Percentiles rank a stretch among this genome's conserved stretches.
Evolutionary conservation across 129 eudicot genomes (phyloP).

Genomic region (Erigeron canadensis): DNA sequence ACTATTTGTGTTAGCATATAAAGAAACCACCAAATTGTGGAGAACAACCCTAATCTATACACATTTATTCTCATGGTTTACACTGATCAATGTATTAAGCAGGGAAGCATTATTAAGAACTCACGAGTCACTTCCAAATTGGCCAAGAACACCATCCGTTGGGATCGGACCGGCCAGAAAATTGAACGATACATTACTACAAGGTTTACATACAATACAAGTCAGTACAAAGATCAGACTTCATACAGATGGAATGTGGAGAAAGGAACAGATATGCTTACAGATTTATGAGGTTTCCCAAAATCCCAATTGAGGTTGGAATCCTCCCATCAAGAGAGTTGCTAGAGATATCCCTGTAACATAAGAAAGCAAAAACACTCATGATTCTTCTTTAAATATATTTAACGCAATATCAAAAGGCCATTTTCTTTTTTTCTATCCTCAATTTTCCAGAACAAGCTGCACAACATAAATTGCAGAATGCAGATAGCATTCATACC

Average conservation of each 20-base stretch:
- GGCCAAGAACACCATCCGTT: constrained; percentile 62
- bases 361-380: constrained; percentile 11
- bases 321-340: constrained; percentile 89
- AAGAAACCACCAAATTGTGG: background rate
- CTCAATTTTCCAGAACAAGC: background rate
- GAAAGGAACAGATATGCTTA: constrained; percentile 40
- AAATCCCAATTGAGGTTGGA: constrained; percentile 79
- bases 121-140: constrained; percentile 73
- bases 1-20: background rate
- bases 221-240: constrained; percentile 10
- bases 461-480: constrained; percentile 7
- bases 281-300: constrained; percentile 62
- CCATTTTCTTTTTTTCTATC: background rate
- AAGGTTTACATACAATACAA: constrained; percentile 27
- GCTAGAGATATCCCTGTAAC: constrained; percentile 87
- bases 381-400: background rate
- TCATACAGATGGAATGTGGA: constrained; percentile 4
- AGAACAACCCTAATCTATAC: background rate
- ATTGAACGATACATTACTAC: constrained; percentile 85
- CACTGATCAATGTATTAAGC: background rate
- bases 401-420: background rate
- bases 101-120: constrained; percentile 30
- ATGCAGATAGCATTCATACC: background rate
- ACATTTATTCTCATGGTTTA: constrained; percentile 1
- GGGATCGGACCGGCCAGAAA: constrained; percentile 83